Conservation (phyloP, 306 rosid genomes). For the Astragalus glycyphyllos region DNA sequence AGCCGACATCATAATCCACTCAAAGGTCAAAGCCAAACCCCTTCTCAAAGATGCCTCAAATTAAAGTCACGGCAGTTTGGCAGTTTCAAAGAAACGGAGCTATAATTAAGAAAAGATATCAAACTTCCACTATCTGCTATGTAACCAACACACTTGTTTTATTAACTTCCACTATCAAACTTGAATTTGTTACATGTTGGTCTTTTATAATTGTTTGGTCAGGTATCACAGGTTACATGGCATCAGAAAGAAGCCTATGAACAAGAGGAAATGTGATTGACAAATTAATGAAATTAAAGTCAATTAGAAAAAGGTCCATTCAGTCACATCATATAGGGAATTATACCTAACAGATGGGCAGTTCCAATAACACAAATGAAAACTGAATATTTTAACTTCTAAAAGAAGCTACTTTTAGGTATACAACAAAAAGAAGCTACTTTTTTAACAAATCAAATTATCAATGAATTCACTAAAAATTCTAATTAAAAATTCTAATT, state of each 20-base stretch:
- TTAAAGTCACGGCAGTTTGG: too few relatives aligned
- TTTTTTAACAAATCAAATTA: constrained; percentile 21
- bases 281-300: constrained; percentile 30
- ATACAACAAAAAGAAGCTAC: neutral
- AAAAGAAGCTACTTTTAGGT: neutral
- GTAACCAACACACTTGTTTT: constrained; percentile 25
- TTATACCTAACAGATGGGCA: constrained; percentile 37
- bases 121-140: constrained; percentile 26
- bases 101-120: constrained; percentile 10
- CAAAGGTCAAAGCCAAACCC: too few relatives aligned
- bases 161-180: constrained; percentile 29
- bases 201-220: constrained; percentile 30
- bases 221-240: constrained; percentile 39
- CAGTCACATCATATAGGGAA: constrained; percentile 45
- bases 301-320: constrained; percentile 7
- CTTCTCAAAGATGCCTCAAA: too few relatives aligned
- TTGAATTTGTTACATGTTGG: constrained; percentile 6
- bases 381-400: constrained; percentile 20
- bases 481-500: too few relatives aligned
- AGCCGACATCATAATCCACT: too few relatives aligned
- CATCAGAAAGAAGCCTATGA: constrained; percentile 39
- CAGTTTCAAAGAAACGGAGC: constrained; percentile 32
- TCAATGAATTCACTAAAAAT: constrained; percentile 12
- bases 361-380: constrained; percentile 37
- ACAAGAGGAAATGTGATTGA: constrained; percentile 13